A percentile compares a stretch with the other conserved stretches of the same genome.
These are phyloP conservation scores for Mycena albidolilacea DNA, from an alignment of 768 basidiomycete genomes.

Conservation along the genomic window DNA sequence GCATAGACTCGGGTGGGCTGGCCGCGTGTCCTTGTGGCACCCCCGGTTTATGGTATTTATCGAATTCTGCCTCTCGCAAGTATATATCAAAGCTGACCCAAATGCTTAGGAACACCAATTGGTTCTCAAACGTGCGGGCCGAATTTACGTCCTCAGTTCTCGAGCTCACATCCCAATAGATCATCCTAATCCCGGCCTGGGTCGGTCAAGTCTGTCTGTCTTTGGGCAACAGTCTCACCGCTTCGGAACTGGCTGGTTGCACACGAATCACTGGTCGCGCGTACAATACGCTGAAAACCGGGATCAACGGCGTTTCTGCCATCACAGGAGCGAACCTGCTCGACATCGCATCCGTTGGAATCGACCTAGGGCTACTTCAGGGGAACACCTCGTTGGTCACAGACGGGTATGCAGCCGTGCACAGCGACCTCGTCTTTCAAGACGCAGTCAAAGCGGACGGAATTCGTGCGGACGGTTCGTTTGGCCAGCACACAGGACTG, in stretches of 20 bases:
- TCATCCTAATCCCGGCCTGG: slow-evolving; percentile 66
- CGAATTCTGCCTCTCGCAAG: background rate
- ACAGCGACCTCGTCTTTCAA: slow-evolving; percentile 57
- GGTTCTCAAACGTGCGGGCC: slow-evolving; percentile 63
- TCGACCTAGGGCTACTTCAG: slow-evolving; percentile 53
- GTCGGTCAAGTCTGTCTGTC: slow-evolving; percentile 66
- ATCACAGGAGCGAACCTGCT: slow-evolving; percentile 71
- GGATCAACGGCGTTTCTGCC: slow-evolving; percentile 55
- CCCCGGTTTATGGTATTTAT: slow-evolving; percentile 51
- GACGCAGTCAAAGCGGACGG: slow-evolving; percentile 59
- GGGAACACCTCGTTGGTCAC: slow-evolving; percentile 48
- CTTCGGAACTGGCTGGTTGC: slow-evolving; percentile 53
- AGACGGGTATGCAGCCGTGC: slow-evolving; percentile 53
- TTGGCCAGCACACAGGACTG: slow-evolving; percentile 57
- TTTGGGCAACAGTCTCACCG: slow-evolving; percentile 53
- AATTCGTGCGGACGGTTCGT: slow-evolving; percentile 51
- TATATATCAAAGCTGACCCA: slow-evolving; percentile 9
- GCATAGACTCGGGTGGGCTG: slow-evolving; percentile 62
- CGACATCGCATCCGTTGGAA: slow-evolving; percentile 62
- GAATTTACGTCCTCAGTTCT: background rate
- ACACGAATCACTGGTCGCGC: slow-evolving; percentile 59
- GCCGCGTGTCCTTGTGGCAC: slow-evolving; percentile 64
- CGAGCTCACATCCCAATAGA: slow-evolving; percentile 45
- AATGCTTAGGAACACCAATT: slow-evolving; percentile 64
- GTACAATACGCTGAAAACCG: slow-evolving; percentile 54